Percentiles rank a stretch among this genome's conserved stretches.
These are phyloP conservation scores for Elsinoe necatrix DNA, from an alignment of 2,329 filamentous ascomycete species.

Conservation along the genomic window DNA sequence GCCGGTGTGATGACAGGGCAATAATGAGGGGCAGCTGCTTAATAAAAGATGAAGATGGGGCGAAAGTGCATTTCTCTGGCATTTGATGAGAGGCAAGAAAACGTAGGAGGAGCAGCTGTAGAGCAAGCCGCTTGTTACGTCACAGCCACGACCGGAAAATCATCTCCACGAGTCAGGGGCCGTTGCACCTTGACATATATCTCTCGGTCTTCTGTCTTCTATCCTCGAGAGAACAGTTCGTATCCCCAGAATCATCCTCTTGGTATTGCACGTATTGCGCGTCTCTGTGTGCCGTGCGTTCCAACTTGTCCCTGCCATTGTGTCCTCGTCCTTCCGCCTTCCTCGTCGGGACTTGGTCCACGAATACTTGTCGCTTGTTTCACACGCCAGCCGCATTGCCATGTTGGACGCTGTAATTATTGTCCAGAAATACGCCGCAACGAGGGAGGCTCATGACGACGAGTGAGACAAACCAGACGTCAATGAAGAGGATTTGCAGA, in stretches of 20 bases:
- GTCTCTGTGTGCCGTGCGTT: slow-evolving; percentile 2
- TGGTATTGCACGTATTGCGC: background rate
- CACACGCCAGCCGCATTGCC: background rate
- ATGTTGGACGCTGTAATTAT: background rate
- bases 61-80: background rate
- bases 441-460: background rate
- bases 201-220: no score
- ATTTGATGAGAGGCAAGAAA: background rate
- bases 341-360: background rate
- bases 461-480: background rate
- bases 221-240: background rate
- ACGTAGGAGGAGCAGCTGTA: background rate
- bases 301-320: background rate
- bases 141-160: background rate
- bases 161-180: background rate
- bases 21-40: background rate
- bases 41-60: background rate
- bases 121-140: background rate
- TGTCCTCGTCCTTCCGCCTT: background rate
- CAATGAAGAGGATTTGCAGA: slow-evolving; percentile 8
- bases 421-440: background rate
- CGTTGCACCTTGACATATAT: background rate
- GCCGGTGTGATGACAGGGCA: background rate
- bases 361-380: background rate
- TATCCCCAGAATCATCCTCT: background rate